Evolutionary conservation across 805 yeast species (phyloP).

Genomic region (Candida chilensis): DNA sequence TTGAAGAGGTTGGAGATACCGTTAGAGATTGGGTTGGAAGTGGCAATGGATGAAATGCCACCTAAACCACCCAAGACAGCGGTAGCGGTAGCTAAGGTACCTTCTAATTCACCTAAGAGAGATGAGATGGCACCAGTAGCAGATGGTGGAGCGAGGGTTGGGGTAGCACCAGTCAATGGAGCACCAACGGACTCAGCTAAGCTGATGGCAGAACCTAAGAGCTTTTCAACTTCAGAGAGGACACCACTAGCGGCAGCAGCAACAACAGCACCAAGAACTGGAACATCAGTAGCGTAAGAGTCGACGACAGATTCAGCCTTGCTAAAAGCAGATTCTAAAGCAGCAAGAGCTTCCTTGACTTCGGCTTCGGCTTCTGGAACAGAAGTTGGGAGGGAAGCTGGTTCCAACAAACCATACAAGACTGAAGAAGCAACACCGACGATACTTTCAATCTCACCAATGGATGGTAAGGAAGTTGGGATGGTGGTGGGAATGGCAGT

Average conservation of each 20-base stretch:
- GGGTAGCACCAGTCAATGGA: constrained; percentile 2
- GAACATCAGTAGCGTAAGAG: not conserved
- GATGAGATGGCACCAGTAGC: constrained; percentile 6
- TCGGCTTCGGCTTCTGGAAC: not conserved
- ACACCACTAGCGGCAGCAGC: constrained; percentile 1
- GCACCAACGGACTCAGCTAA: constrained; percentile 4
- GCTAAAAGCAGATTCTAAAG: not conserved
- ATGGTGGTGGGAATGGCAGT: too few relatives aligned
- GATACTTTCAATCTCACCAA: not conserved
- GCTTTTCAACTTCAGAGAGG: not conserved
- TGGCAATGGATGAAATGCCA: too few relatives aligned
- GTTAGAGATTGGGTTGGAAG: too few relatives aligned
- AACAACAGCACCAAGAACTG: not conserved
- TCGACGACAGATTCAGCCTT: not conserved
- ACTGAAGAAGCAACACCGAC: constrained; percentile 1
- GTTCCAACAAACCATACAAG: constrained; percentile 1
- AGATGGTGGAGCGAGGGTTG: constrained; percentile 6
- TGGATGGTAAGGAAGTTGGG: constrained; percentile 1
- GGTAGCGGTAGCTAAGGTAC: not conserved
- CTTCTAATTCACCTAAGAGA: not conserved
- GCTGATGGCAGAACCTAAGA: not conserved
- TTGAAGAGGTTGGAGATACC: too few relatives aligned
- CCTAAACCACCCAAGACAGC: not conserved
- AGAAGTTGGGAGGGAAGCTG: not conserved
- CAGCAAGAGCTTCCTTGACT: not conserved